Conservation (phyloP, 2,329 filamentous ascomycete species). For the Trichothecium sympodiale region DNA sequence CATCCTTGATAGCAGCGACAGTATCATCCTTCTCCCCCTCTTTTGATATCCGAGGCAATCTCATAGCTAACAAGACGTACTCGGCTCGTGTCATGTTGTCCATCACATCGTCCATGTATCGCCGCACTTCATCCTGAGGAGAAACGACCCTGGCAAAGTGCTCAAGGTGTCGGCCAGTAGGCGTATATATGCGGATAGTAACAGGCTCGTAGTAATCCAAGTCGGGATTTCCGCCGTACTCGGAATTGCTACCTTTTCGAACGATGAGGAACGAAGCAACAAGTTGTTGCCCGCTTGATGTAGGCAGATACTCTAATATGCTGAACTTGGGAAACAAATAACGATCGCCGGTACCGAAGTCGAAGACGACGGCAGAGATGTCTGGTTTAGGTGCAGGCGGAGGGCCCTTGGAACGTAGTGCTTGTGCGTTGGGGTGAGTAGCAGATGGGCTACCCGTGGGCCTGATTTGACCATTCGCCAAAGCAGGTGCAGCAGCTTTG, state of each 20-base stretch:
- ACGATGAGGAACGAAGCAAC: constrained; percentile 70
- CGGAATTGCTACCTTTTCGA: constrained; percentile 56
- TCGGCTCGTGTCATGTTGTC: constrained; percentile 57
- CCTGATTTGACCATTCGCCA: constrained; percentile 17
- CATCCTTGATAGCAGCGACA: constrained; percentile 12
- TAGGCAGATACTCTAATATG: constrained; percentile 55
- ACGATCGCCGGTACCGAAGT: constrained; percentile 63
- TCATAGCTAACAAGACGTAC: constrained; percentile 57
- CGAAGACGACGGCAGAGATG: constrained; percentile 56
- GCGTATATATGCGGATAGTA: constrained; percentile 47
- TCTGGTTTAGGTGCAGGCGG: constrained; percentile 44
- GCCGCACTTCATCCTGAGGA: constrained; percentile 48
- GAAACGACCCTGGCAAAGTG: constrained; percentile 50
- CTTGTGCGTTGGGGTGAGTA: constrained; percentile 32
- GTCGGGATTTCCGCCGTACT: constrained; percentile 50
- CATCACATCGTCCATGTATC: constrained; percentile 63
- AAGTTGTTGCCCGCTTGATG: constrained; percentile 43
- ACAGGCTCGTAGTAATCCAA: constrained; percentile 70
- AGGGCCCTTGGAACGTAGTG: constrained; percentile 49
- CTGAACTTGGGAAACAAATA: constrained; percentile 72
- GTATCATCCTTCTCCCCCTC: constrained; percentile 19
- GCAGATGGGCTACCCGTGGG: not conserved
- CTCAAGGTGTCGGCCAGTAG: constrained; percentile 46
- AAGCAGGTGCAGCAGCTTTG: constrained; percentile 14
- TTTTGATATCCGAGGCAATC: constrained; percentile 36